Evolutionary conservation across 2,329 filamentous ascomycete genomes (phyloP), one percentile per base, ranked within the genome.

Genomic region (Diaporthe ampelina): DNA sequence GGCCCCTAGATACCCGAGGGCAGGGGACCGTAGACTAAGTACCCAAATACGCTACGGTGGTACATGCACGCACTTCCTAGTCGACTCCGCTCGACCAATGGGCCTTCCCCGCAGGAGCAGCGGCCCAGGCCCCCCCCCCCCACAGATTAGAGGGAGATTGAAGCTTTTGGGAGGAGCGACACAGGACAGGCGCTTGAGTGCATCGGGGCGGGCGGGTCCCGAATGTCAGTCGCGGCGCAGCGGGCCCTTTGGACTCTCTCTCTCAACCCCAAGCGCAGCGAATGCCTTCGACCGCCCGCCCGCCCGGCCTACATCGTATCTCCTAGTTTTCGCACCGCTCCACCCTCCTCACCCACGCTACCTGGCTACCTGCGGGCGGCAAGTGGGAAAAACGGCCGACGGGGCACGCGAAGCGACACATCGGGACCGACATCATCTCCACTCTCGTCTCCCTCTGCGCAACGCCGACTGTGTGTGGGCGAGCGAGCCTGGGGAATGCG

Each of bases 101-200:
- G 32, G 26, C 45, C 61, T 67, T 35, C 63, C 45, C 63, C 61
- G 45, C 61, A 52, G 40, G 24, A 65, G 58, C 58, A 48, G 15
- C 26, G 19, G 43, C n/a, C 26, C 59, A 65, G 63, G 61, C 45
- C 61, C 61, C 61, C 9, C 40, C 40, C 40, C 15, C 45, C 29
- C 2, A 52, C 70, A 43, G 70, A 54, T 29, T 45, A 43, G 70
- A 43, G 58, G 48, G 45, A 72, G 70, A 72, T 72, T 65, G 58
- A 54, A 67, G 61, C 57, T 63, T 65, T 63, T 43, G 35, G 65
- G 61, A 67, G 40, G 45, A 52, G 45, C 40, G 40, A 19, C 15
- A 13, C 45, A 67, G 63, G 29, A 67, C 63, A 67, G 63, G 63
- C 63, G 63, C 59, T 48, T 21, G 15, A 15, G 59, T 32, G 40